Conservation (phyloP, 257 asterid species). For the Cruciata laevipes region DNA sequence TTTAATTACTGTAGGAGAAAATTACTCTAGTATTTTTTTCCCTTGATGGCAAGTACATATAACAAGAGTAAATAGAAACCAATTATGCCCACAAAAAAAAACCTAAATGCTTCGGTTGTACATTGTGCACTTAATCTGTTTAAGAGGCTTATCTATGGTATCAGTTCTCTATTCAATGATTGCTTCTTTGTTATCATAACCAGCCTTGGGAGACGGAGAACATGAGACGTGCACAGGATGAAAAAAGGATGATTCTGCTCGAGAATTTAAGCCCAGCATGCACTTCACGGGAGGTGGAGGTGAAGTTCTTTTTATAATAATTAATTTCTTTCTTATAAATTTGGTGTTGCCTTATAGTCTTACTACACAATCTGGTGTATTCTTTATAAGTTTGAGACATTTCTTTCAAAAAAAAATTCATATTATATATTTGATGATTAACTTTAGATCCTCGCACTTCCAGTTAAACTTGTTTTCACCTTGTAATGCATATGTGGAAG, state of each 20-base stretch:
- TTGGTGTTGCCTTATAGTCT: neutral
- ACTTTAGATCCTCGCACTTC: neutral
- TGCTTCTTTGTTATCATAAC: neutral
- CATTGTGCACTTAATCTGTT: neutral
- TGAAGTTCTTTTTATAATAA: slow-evolving; percentile 14
- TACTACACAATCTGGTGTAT: neutral
- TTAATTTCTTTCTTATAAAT: too few relatives aligned
- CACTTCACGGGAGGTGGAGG: slow-evolving; percentile 89
- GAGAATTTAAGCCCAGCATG: slow-evolving; percentile 65
- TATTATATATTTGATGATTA: neutral
- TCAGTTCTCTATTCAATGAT: neutral
- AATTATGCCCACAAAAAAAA: too few relatives aligned
- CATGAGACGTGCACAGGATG: slow-evolving; percentile 49
- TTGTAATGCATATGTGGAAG: neutral
- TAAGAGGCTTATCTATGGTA: neutral
- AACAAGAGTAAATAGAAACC: neutral
- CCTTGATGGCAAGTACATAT: too few relatives aligned
- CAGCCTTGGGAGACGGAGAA: slow-evolving; percentile 64
- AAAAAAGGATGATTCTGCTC: slow-evolving; percentile 53
- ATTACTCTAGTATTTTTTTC: neutral
- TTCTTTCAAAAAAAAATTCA: neutral
- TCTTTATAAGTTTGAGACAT: neutral
- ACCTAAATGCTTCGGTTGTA: neutral
- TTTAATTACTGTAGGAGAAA: neutral
- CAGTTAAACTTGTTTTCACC: neutral